Evolutionary conservation across 2,329 filamentous ascomycete genomes (phyloP).

Genomic region (Microcyclospora tardicrescens): DNA sequence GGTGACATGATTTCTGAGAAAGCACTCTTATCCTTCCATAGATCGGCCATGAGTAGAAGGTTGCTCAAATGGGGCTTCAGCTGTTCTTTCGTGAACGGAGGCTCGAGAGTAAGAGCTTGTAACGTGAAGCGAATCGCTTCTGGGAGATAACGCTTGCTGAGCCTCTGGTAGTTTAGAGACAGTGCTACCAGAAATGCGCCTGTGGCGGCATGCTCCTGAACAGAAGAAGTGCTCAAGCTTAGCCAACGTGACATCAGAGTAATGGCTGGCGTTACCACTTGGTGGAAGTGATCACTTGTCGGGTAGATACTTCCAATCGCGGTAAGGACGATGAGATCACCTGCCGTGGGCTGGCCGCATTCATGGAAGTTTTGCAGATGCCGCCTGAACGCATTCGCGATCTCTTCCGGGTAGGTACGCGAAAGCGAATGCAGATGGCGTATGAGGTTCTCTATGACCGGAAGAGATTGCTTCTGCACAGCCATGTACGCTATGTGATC

Average conservation of each 20-base stretch:
- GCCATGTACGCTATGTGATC: constrained; percentile 51
- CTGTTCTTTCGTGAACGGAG: constrained; percentile 24
- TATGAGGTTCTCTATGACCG: constrained; percentile 63
- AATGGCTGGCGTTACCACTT: constrained; percentile 81
- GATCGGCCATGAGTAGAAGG: constrained; percentile 52
- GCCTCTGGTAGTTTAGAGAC: constrained; percentile 65
- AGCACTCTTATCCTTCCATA: constrained; percentile 61
- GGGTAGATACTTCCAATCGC: constrained; percentile 78
- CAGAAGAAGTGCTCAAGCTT: constrained; percentile 52
- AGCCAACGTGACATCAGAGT: constrained; percentile 75
- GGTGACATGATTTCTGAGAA: constrained; percentile 71
- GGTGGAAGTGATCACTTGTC: constrained; percentile 94
- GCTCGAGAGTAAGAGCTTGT: constrained; percentile 47
- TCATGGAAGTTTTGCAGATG: constrained; percentile 48
- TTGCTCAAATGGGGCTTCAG: constrained; percentile 46
- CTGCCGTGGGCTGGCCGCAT: constrained; percentile 42
- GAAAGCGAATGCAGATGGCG: constrained; percentile 88
- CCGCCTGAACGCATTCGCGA: constrained; percentile 64
- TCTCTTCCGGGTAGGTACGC: constrained; percentile 67
- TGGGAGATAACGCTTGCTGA: constrained; percentile 78
- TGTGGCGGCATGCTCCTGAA: constrained; percentile 52
- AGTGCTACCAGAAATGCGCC: constrained; percentile 72
- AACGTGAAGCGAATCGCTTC: constrained; percentile 73
- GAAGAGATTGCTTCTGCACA: constrained; percentile 41
- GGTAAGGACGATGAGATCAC: constrained; percentile 72